These are phyloP conservation scores for Pleurotus tuber-regium DNA, from an alignment of 768 basidiomycete genomes.

Conservation along the genomic window DNA sequence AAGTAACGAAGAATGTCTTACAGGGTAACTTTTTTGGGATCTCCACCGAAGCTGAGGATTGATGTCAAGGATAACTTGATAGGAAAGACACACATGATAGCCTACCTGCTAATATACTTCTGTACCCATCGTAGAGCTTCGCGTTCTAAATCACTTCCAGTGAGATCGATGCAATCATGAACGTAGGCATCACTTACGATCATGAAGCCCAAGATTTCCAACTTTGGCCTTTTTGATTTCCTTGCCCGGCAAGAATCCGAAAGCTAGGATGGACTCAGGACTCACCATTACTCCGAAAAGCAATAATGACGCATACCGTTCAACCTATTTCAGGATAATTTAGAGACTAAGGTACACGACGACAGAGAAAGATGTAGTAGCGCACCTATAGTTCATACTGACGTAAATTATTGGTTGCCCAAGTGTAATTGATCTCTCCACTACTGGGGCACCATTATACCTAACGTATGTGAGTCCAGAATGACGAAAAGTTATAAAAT, in stretches of 20 bases:
- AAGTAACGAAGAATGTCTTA: constrained; percentile 9
- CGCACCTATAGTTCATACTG: constrained; percentile 8
- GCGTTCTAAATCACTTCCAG: constrained; percentile 34
- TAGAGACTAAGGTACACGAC: not conserved
- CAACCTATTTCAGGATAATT: not conserved
- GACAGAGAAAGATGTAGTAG: not conserved
- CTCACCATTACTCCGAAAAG: not conserved
- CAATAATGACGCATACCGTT: not conserved
- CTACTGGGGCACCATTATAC: constrained; percentile 3
- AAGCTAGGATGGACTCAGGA: constrained; percentile 19
- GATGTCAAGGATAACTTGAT: no score
- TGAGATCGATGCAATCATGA: not conserved
- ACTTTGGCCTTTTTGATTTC: constrained; percentile 40
- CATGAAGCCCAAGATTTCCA: constrained; percentile 58
- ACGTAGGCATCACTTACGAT: constrained; percentile 37
- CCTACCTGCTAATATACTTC: constrained; percentile 42
- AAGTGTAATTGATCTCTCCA: constrained; percentile 3
- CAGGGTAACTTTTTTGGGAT: constrained; percentile 37
- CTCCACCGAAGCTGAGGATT: constrained; percentile 48
- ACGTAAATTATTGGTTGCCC: constrained; percentile 8
- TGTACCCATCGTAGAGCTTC: constrained; percentile 60
- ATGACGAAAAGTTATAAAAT: not conserved
- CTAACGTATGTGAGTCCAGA: not conserved
- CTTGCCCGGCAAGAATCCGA: constrained; percentile 39
- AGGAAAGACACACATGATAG: not conserved